These are phyloP conservation scores for Cymbopogon citratus DNA, from an alignment of 176 grass and related monocot genomes.

Conservation along the genomic window DNA sequence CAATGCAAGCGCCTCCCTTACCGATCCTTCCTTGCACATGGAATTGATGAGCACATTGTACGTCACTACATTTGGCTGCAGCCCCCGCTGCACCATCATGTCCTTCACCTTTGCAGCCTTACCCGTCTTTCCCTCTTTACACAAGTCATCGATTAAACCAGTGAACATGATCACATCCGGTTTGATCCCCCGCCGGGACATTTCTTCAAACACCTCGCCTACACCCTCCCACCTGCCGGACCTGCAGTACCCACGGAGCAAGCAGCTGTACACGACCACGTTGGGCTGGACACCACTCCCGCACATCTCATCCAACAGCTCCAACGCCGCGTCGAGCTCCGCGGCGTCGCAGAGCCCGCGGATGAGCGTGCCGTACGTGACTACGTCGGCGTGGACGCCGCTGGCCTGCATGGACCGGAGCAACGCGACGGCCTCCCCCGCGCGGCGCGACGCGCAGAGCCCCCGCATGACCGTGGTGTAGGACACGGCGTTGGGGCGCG, in stretches of 20 bases:
- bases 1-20: conserved; percentile 24
- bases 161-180: conserved; percentile 47
- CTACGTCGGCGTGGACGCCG: conserved; percentile 40
- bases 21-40: conserved; percentile 42
- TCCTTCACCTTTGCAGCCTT: conserved; percentile 42
- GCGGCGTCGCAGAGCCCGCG: conserved; percentile 32
- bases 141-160: conserved; percentile 59
- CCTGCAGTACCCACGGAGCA: conserved; percentile 58
- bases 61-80: conserved; percentile 47
- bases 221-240: conserved; percentile 46
- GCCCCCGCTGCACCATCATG: conserved; percentile 48
- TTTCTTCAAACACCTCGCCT: conserved; percentile 51
- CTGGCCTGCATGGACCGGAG: conserved; percentile 28
- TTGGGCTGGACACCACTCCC: conserved; percentile 25
- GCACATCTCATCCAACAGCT: conserved; percentile 40
- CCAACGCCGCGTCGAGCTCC: conserved; percentile 27
- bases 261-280: conserved; percentile 34
- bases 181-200: conserved; percentile 31
- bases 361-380: conserved; percentile 42
- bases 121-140: conserved; percentile 38
- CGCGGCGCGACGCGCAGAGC: conserved; percentile 32
- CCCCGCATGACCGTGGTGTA: conserved; percentile 41
- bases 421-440: conserved; percentile 30
- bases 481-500: conserved; percentile 33
- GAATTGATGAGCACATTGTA: conserved; percentile 55